Conservation (phyloP, 345 rosid species). For the Boechera stricta region DNA sequence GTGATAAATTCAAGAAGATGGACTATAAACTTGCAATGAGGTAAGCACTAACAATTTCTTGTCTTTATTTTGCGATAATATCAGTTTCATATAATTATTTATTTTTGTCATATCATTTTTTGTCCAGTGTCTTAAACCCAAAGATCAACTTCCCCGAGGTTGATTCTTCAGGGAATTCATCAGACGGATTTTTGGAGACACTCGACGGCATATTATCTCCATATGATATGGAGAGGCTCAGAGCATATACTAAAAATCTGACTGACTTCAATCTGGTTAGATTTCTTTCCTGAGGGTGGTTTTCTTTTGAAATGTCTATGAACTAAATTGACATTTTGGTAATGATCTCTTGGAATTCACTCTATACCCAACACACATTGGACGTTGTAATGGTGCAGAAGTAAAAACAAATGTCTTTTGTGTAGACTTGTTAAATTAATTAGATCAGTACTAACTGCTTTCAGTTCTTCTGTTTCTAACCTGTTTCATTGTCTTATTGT, state of each 20-base stretch:
- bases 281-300: neutral
- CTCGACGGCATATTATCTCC: slow-evolving; percentile 59
- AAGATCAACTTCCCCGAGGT: slow-evolving; percentile 64
- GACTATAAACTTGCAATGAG: slow-evolving; percentile 96
- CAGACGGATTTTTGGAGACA: slow-evolving; percentile 62
- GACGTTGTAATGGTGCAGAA: neutral
- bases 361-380: neutral
- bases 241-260: slow-evolving; percentile 70
- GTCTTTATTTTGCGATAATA: neutral
- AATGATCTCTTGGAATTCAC: neutral
- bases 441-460: slow-evolving; percentile 1
- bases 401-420: neutral
- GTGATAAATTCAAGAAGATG: slow-evolving; percentile 66
- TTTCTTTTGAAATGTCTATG: slow-evolving; percentile 13
- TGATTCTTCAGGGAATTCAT: slow-evolving; percentile 45
- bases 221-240: slow-evolving; percentile 69
- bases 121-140: slow-evolving; percentile 82
- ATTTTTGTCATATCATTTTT: neutral
- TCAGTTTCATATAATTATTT: neutral
- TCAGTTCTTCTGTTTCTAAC: slow-evolving; percentile 12
- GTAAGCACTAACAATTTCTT: slow-evolving; percentile 49
- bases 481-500: slow-evolving; percentile 25
- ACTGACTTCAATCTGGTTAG: slow-evolving; percentile 76
- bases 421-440: neutral
- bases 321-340: neutral